phyloP scores from a whole-genome alignment of 2,329 filamentous ascomycete species.

The Dactylellina parvicollis region DNA sequence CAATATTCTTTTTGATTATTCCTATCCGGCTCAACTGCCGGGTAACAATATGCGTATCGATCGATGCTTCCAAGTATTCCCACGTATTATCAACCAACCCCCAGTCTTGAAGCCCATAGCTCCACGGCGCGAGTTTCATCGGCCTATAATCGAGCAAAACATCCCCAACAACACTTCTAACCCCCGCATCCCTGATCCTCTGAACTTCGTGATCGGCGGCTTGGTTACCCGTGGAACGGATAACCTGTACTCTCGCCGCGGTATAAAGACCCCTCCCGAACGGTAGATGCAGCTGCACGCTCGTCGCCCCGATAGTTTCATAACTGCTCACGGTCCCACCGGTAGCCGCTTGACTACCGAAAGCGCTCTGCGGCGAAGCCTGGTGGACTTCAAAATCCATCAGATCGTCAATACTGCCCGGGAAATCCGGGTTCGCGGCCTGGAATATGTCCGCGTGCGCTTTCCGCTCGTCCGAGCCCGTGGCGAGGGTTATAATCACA shows the following conservation, averaged over 20 bases:
- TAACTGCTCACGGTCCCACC: background rate
- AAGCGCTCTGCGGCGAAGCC: background rate
- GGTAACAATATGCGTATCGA: constrained; percentile 10
- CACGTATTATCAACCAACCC: constrained; percentile 1
- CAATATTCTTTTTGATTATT: background rate
- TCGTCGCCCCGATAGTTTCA: background rate
- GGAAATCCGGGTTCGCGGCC: background rate
- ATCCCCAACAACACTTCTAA: background rate
- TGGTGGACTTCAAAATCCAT: constrained; percentile 1
- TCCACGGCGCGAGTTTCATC: constrained; percentile 35
- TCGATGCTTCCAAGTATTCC: background rate
- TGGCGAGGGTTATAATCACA: constrained; percentile 13
- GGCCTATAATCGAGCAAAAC: background rate
- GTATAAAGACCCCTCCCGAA: constrained; percentile 20
- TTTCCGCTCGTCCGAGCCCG: constrained; percentile 22
- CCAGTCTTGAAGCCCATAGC: constrained; percentile 20
- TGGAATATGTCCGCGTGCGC: constrained; percentile 7
- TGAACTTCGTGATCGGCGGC: background rate
- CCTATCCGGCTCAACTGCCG: background rate
- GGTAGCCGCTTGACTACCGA: background rate
- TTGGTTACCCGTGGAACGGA: background rate
- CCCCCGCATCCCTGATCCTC: constrained; percentile 13
- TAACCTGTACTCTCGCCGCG: constrained; percentile 14
- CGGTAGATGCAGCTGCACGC: background rate
- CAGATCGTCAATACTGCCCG: background rate